Evolutionary conservation across 2,329 filamentous ascomycete species (phyloP), one percentile per base, ranked within the genome.

Genomic region (Calonectria ilicicola): DNA sequence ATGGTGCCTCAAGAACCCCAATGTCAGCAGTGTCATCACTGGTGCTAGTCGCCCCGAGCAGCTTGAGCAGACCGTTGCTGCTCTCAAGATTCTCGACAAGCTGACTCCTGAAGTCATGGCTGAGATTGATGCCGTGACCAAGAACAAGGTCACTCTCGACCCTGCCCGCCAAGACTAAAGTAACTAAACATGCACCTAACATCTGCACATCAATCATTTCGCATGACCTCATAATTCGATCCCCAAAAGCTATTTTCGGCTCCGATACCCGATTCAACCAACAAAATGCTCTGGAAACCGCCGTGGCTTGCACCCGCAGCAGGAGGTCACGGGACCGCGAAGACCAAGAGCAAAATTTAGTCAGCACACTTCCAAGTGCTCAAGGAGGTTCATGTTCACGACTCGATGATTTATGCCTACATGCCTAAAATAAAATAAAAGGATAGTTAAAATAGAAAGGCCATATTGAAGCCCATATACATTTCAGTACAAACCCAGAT

Each of bases 1-100:
- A 0, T 90, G 89, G 89, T 85, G 85, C 63, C 78, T 90, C 26
- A 89, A 88, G 83, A 90, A 90, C 77, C 83, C 84, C n/a, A 86
- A 89, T 64, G 87, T 90, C 21, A 87, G 85, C 53, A 86, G 85
- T 5, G 87, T 89, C 46, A 90, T 90, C 63, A 88, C 87, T 0
- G 88, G 88, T 5, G 89, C 89, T 2, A 89, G 86, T 67, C 83
- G 83, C 42, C 85, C 86, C 1, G 86, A 88, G 78, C 88, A 90
- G 81, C 84, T 90, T 42, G 83, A 85, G 21, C 87, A 90, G 76
- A 90, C 88, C 67, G 82, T 88, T 63, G 84, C 83, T 70, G 86
- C 87, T 14, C 75, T 90, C 6, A 81, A 86, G 77, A 75, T 89
- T 49, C 72, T 87, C 9, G 84, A 86, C 42, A 86, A 87, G 80